Base-by-base conservation (phyloP, 495 filamentous ascomycete species). In the Podospora australis region DNA sequence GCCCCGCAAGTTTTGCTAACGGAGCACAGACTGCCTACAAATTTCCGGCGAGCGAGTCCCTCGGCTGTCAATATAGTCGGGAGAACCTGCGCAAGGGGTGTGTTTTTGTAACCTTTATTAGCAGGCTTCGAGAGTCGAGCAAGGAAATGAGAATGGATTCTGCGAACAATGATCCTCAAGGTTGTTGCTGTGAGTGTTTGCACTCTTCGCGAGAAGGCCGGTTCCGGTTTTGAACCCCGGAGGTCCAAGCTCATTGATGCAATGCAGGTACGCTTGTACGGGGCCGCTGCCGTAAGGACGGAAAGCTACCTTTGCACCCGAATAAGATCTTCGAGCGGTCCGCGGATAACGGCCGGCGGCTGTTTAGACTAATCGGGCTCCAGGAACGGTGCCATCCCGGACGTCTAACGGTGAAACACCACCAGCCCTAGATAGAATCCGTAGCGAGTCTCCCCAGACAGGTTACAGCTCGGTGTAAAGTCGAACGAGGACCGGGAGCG, bases 361-460 rank as follows among this genome's bases (percentile, higher is more conserved):
- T n/a, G 42, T 48, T 14, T 48, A 26, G 24, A 48, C 50, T 17
- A 28, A 39, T 53, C 20, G n/a, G 45, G 45, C 20, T 16, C 43
- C 34, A 30, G 24, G 19, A 36, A 30, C 11, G 14, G 28, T 25
- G 11, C 39, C n/a, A n/a, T n/a, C n/a, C n/a, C n/a, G n/a, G n/a
- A n/a, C n/a, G n/a, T n/a, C n/a, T n/a, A n/a, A n/a, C n/a, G n/a
- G n/a, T n/a, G n/a, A n/a, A n/a, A n/a, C n/a, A n/a, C n/a, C n/a
- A n/a, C n/a, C n/a, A n/a, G n/a, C n/a, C n/a, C n/a, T n/a, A n/a
- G n/a, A n/a, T n/a, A n/a, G n/a, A n/a, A n/a, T n/a, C n/a, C n/a
- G n/a, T n/a, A n/a, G n/a, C n/a, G n/a, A n/a, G n/a, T n/a, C n/a
- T n/a, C n/a, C n/a, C n/a, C n/a, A n/a, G 32, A 36, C 32, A 36